Evolutionary conservation across 371 early-diverging fungal species (phyloP), one percentile per base, ranked within the genome.

Genomic region (Parasitella parasitica): DNA sequence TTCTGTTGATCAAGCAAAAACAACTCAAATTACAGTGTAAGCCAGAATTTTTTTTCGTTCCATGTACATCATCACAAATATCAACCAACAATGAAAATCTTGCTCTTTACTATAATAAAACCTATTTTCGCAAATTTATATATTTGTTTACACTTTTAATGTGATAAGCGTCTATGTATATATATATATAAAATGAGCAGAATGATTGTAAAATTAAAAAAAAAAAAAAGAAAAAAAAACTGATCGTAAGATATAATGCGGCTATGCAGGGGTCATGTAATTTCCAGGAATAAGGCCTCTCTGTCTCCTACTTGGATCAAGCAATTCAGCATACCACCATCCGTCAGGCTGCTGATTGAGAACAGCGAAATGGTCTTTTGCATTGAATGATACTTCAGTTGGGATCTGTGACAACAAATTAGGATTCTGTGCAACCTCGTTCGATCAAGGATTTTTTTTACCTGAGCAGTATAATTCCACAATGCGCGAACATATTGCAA

Each of bases 281-380:
- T 74, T 74, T 27, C 71, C 67, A 16, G 74, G 74, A 27, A 74
- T 59, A 38, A 74, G 67, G 9, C 74, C 74, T 50, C 74, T 36
- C 55, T 41, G 61, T 57, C 60, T 59, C 48, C 38, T 56, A 6
- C 43, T 30, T 35, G 61, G 61, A 38, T 66, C 57, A 9, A 67
- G 36, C 3, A 64, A n/a, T 38, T 74, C 74, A 24, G 67, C 74
- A 39, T 61, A 67, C 74, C 74, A 74, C 74, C 74, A 74, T 26
- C 71, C 71, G 46, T 74, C 74, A 9, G 67, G 71, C 46, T 74
- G 71, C 50, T 65, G 38, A n/a, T 54, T 63, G 22, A 74, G 30
- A 32, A 74, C 49, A 37, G 71, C 74, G 28, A 74, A 65, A 2
- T 37, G 46, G 16, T 74, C 74, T 13, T 70, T 62, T 5, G 64